phyloP scores from a whole-genome alignment of 1,284 basidiomycete genomes.

The Ustilago shanxiensis region DNA sequence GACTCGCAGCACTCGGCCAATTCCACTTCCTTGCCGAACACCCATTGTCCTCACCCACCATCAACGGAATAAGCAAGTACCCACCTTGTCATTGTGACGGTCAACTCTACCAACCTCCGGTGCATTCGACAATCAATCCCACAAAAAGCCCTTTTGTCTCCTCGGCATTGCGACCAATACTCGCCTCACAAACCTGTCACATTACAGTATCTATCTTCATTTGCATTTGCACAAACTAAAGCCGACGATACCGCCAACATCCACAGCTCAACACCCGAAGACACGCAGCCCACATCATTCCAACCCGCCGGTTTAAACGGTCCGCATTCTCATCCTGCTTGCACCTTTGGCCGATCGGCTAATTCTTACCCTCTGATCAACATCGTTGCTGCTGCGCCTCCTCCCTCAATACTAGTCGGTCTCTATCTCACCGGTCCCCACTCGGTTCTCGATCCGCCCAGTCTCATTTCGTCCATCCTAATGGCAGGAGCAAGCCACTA shows the following conservation, averaged over 20 bases:
- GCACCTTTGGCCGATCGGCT: not conserved
- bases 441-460: constrained; percentile 4
- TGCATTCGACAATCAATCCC: not conserved
- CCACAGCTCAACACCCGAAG: not conserved
- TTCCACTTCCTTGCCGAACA: not conserved
- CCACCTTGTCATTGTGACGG: too few relatives aligned
- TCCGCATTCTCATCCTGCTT: not conserved
- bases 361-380: not conserved
- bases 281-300: not conserved
- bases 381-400: not conserved
- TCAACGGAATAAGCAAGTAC: not conserved
- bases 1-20: not conserved
- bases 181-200: too few relatives aligned
- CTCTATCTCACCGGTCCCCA: constrained; percentile 5
- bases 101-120: not conserved
- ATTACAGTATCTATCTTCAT: too few relatives aligned
- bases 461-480: not conserved
- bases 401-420: not conserved
- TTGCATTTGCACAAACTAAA: not conserved
- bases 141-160: not conserved
- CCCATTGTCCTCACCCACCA: not conserved
- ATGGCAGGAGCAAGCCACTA: not conserved
- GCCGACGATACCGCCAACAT: not conserved
- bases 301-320: not conserved
- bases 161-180: too few relatives aligned